Base-by-base conservation (phyloP, 2,329 filamentous ascomycete genomes). In the Exophiala xenobiotica region DNA sequence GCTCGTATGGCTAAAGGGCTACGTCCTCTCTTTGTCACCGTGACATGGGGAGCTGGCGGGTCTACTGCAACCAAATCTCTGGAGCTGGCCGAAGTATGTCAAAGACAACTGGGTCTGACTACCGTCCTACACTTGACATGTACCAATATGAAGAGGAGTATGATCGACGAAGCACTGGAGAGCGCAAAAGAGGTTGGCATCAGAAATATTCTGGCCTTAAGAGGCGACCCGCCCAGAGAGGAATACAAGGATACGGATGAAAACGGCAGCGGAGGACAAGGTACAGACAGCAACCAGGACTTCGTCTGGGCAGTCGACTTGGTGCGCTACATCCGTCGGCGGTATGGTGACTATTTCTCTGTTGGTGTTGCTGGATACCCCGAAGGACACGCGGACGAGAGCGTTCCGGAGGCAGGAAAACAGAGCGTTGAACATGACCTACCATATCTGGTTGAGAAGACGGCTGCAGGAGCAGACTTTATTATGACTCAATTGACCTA, bases 401-500 rank as follows among this genome's bases (percentile, higher is more conserved):
- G 85, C 55, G 86, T 95, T 68, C 92, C 92, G 1, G 88, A 95
- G 64, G 80, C 87, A 57, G 58, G 54, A n/a, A 59, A 62, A 46
- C 83, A 86, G 65, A 78, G 79, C 60, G 76, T 80, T 0, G 67
- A 69, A 48, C 73, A 75, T 46, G 93, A 99, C 70, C 72, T 99
- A 53, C 88, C 91, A 0, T 95, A 87, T 64, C 77, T 99, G 47
- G 82, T 95, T 8, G 90, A 96, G 61, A 99, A 99, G 78, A 87
- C 86, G 1, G 78, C 86, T 62, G 93, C 93, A 3, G 93, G 93
- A 1, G 93, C 91, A 44, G 91, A 97, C 71, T 99, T 99, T 66
- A 87, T 99, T 70, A 96, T 99, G 89, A 97, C 93, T 1, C 93
- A 99, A 70, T 78, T 99, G 6, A 97, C 96, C 71, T 99, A 96